Evolutionary conservation across 257 asterid genomes (phyloP), one percentile per base, ranked within the genome.

Genomic region (Ilex aquifolium): DNA sequence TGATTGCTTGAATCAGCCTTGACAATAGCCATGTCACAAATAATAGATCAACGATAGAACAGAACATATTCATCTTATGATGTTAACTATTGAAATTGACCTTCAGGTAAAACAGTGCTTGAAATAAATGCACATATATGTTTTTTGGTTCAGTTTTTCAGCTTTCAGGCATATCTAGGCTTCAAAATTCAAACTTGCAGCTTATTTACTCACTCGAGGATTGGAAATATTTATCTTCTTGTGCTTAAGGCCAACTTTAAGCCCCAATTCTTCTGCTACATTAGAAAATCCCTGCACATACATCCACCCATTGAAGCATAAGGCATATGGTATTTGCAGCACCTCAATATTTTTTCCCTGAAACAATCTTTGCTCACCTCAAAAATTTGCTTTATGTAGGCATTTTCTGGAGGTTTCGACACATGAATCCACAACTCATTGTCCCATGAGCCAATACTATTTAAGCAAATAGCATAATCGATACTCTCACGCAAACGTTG

Each of bases 171-270:
- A 36, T 36, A 36, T 65, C n/a, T 52, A 61, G 8, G 59, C 16
- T 11, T 66, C 42, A 42, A 44, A 65, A 32, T 29, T 44, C 62
- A 59, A 61, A 64, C 68, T 46, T 46, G 29, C 56, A 48, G 64
- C 16, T 53, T 21, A 10, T 58, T 51, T 51, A 77, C 96, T 83
- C 80, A 91, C 99, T 80, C 99, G 86, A 72, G 94, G 81, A 77
- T 90, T 84, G 27, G 99, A 93, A 69, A 93, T 87, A 84, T 93
- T 93, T 63, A 93, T 93, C 80, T 90, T 90, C 79, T 93, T 90
- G 96, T 93, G 99, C 84, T 90, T 93, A 70, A 93, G 75, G 55
- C 86, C 91, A 70, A 93, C 85, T 63, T 84, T 77, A 69, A 89
- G 79, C 69, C 95, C 99, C 79, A 81, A 65, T 70, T 90, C 88